Evolutionary conservation across 768 basidiomycete genomes (phyloP).

Genomic region (Neoboletus brunneissimus): DNA sequence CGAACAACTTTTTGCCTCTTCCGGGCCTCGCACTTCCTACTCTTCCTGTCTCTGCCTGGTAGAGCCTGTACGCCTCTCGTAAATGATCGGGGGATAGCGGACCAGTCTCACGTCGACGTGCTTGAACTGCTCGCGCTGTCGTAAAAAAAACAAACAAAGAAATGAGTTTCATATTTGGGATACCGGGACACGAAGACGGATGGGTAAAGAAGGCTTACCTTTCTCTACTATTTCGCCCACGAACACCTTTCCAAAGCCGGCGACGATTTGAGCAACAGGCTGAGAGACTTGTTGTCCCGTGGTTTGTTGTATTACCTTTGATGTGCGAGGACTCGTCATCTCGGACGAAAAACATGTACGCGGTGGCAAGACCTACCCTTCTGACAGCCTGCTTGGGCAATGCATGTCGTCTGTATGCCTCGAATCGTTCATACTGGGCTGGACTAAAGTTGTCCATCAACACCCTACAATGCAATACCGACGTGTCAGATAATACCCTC

Average conservation of each 20-base stretch:
- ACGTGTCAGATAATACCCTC: neutral
- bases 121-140: slow-evolving; percentile 74
- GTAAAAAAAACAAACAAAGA: neutral
- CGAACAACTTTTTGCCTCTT: slow-evolving; percentile 70
- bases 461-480: slow-evolving; percentile 47
- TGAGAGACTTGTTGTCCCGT: slow-evolving; percentile 80
- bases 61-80: slow-evolving; percentile 83
- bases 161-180: neutral
- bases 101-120: slow-evolving; percentile 66
- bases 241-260: slow-evolving; percentile 88
- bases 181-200: neutral
- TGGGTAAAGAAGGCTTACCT: slow-evolving; percentile 41
- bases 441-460: slow-evolving; percentile 86
- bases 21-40: slow-evolving; percentile 76
- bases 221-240: slow-evolving; percentile 91
- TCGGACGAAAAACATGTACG: neutral
- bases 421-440: slow-evolving; percentile 84
- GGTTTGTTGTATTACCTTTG: slow-evolving; percentile 78
- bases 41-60: slow-evolving; percentile 76
- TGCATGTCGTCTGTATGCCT: slow-evolving; percentile 81
- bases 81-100: slow-evolving; percentile 86
- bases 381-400: slow-evolving; percentile 80
- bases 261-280: slow-evolving; percentile 85
- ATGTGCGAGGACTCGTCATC: neutral
- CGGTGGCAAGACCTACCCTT: slow-evolving; percentile 46